Conservation (phyloP, 2,329 filamentous ascomycete species). For the Talaromyces amestolkiae region DNA sequence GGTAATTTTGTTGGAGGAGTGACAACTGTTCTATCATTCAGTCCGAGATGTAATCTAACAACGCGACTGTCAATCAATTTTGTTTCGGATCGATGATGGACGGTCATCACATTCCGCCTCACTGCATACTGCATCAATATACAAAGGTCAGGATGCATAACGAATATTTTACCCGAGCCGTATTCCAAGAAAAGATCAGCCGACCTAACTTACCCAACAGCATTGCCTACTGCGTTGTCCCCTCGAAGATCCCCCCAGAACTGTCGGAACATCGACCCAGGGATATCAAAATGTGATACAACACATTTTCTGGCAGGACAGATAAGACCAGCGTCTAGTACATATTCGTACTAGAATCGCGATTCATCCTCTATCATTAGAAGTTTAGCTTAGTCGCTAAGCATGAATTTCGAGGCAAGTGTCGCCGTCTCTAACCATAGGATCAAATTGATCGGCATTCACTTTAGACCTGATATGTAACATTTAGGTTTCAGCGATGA, state of each 20-base stretch:
- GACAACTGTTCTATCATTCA: background rate
- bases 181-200: background rate
- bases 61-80: background rate
- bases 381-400: background rate
- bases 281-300: background rate
- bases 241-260: background rate
- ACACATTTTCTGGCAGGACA: background rate
- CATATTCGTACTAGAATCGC: background rate
- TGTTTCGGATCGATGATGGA: background rate
- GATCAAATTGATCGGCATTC: background rate
- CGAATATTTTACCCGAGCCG: background rate
- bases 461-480: background rate
- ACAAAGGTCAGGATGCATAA: background rate
- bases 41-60: background rate
- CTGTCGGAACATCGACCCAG: background rate
- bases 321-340: background rate
- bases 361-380: background rate
- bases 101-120: background rate
- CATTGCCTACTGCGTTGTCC: background rate
- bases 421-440: background rate
- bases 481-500: background rate
- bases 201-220: background rate
- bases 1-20: background rate
- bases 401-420: background rate
- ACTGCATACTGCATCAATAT: background rate